phyloP scores from a whole-genome alignment of 2,329 filamentous ascomycete genomes.

The Aspergillus tanneri region DNA sequence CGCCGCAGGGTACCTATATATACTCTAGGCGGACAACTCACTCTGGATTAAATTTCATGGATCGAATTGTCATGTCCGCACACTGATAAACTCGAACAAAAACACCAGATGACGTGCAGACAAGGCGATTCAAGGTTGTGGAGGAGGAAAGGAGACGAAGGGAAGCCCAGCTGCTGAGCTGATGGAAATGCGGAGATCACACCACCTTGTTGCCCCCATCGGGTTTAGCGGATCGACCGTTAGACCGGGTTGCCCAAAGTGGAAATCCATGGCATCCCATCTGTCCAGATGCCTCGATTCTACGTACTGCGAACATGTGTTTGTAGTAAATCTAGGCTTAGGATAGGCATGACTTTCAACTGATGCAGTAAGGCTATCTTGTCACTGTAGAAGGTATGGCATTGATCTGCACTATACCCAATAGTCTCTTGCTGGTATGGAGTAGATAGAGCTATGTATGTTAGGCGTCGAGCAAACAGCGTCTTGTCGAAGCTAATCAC shows the following conservation, averaged over 20 bases:
- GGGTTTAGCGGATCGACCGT: not conserved
- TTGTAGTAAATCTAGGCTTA: no score
- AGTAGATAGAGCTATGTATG: no score
- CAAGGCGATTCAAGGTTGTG: not conserved
- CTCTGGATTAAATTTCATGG: conserved; percentile 45
- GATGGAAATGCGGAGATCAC: conserved; percentile 21
- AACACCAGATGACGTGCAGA: not conserved
- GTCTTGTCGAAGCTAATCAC: no score
- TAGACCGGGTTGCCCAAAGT: not conserved
- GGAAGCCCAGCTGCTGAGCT: conserved; percentile 6
- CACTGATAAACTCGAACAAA: conserved; percentile 13
- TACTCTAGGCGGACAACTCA: conserved; percentile 29
- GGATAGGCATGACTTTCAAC: no score
- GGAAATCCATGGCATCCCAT: not conserved
- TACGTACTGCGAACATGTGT: no score
- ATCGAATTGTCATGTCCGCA: conserved; percentile 41
- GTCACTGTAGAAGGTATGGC: no score
- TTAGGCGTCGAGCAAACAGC: no score
- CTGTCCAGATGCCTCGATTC: no score
- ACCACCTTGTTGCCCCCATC: not conserved
- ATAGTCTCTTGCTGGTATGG: no score
- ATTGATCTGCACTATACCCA: no score
- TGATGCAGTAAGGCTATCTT: no score
- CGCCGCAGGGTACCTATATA: not conserved
- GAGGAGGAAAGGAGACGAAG: conserved; percentile 3